Evolutionary conservation across 148 eudicot species (phyloP).

Genomic region (Hydrangea macrophylla): DNA sequence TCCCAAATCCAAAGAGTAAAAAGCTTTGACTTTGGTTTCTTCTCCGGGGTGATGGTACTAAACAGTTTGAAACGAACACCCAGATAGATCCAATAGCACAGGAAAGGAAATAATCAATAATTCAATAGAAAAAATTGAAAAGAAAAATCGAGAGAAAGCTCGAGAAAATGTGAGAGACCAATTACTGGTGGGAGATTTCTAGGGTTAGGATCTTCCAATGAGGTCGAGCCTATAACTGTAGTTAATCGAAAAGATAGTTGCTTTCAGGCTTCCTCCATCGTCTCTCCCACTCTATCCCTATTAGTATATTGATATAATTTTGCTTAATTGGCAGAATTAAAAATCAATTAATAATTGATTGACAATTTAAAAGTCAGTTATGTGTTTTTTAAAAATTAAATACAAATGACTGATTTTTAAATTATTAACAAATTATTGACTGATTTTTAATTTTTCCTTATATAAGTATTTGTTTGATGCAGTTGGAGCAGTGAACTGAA

Average conservation of each 20-base stretch:
- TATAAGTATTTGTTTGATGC: too few species aligned
- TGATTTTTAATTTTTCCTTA: too few species aligned
- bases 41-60: conserved; percentile 1
- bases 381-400: too few species aligned
- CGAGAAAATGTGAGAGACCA: neutral
- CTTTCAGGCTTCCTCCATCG: neutral
- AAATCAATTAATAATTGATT: too few species aligned
- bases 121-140: neutral
- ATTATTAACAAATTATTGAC: too few species aligned
- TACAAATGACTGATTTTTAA: too few species aligned
- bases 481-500: too few species aligned
- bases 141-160: neutral
- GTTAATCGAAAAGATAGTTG: neutral
- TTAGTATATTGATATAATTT: too few species aligned
- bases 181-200: neutral
- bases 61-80: conserved; percentile 5
- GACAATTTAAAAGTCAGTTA: too few species aligned
- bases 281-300: neutral
- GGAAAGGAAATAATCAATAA: too few species aligned
- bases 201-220: conserved; percentile 15
- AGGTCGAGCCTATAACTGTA: neutral
- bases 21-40: conserved; percentile 1
- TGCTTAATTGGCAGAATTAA: too few species aligned
- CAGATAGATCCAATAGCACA: conserved; percentile 20
- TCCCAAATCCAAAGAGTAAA: neutral